Conservation (phyloP, 192 early-diverging fungal species). For the Backusella parvicylindrica region DNA sequence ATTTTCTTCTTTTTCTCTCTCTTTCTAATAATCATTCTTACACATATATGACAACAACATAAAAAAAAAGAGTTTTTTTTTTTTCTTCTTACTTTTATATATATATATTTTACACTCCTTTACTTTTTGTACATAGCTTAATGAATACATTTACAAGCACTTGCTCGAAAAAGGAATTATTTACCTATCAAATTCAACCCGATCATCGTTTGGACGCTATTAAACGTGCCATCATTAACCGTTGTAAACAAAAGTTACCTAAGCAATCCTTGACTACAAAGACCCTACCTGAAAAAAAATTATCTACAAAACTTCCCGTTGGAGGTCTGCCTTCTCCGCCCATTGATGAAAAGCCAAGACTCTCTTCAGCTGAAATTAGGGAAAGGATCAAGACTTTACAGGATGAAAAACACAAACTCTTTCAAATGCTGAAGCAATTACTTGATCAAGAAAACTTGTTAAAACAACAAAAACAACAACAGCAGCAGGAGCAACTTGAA, state of each 20-base stretch:
- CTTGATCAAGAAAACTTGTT: background rate
- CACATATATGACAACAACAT: background rate
- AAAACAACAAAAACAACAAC: background rate
- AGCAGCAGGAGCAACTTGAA: background rate
- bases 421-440: slow-evolving; percentile 14
- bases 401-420: slow-evolving; percentile 18
- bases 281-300: background rate
- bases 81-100: background rate
- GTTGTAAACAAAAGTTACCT: background rate
- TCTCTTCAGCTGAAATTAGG: background rate
- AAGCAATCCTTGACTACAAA: background rate
- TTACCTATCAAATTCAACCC: background rate
- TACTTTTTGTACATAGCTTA: background rate
- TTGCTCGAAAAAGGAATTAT: background rate
- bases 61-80: background rate
- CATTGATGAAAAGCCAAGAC: slow-evolving; percentile 1
- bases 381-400: background rate
- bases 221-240: slow-evolving; percentile 2
- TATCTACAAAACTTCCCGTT: background rate
- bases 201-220: background rate
- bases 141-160: background rate
- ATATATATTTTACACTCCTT: background rate
- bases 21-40: background rate
- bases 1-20: background rate
- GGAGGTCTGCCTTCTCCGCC: slow-evolving; percentile 16